These are phyloP conservation scores for Corylus avellana DNA, from an alignment of 306 rosid genomes.

Conservation along the genomic window DNA sequence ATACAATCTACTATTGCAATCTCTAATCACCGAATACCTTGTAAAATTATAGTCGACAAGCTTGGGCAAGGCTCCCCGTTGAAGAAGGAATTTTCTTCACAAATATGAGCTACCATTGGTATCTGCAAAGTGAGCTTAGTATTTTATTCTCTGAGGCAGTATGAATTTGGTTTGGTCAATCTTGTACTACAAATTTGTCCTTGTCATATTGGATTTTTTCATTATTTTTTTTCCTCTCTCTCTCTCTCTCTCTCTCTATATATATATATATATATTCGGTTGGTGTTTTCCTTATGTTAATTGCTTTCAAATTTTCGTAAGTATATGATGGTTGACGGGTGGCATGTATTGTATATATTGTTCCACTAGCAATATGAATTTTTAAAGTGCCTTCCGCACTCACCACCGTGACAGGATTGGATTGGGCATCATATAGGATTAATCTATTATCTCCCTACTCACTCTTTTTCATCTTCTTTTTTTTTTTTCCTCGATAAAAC, in stretches of 20 bases:
- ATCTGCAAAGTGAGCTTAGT: neutral
- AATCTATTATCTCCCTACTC: neutral
- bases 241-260: too few relatives aligned
- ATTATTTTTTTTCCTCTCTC: neutral
- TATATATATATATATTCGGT: neutral
- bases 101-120: neutral
- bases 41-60: too few relatives aligned
- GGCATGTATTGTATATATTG: neutral
- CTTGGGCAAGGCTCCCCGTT: neutral
- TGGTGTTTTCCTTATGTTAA: neutral
- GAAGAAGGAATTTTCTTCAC: neutral
- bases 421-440: constrained; percentile 8
- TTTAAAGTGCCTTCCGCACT: constrained; percentile 7
- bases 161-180: constrained; percentile 17
- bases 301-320: neutral
- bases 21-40: neutral
- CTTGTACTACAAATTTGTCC: constrained; percentile 14
- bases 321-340: neutral
- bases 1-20: neutral
- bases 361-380: constrained; percentile 12
- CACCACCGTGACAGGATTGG: constrained; percentile 6
- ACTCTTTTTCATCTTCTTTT: neutral
- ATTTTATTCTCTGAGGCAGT: neutral
- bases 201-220: neutral
- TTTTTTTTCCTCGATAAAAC: neutral